Percentiles rank a stretch among this genome's conserved stretches.
Evolutionary conservation across 495 filamentous ascomycete genomes (phyloP).

Genomic region (Penicillium subrubescens): DNA sequence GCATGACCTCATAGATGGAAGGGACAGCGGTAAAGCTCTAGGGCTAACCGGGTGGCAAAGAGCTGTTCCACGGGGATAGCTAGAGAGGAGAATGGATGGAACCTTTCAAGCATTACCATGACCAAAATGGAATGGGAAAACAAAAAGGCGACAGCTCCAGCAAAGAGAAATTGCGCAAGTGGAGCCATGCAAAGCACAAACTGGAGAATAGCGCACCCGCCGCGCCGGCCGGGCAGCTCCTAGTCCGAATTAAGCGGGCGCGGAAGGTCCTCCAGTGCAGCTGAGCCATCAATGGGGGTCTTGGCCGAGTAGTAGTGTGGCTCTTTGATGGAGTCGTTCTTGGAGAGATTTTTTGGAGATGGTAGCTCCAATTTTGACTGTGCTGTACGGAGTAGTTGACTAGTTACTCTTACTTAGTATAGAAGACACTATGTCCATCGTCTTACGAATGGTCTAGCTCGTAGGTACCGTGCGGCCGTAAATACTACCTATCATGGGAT

Average conservation of each 20-base stretch:
- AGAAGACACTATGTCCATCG: background rate
- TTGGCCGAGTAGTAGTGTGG: background rate
- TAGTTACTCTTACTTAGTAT: background rate
- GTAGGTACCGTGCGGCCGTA: background rate
- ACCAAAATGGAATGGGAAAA: background rate
- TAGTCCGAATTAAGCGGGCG: constrained; percentile 20
- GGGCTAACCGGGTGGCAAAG: background rate
- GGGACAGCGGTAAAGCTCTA: background rate
- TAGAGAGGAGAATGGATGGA: background rate
- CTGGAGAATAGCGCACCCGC: constrained; percentile 29
- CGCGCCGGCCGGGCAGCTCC: constrained; percentile 27
- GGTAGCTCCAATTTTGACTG: background rate
- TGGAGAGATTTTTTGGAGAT: background rate
- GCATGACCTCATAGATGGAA: background rate
- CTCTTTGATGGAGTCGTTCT: background rate
- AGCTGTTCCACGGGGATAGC: background rate
- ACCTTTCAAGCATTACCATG: background rate
- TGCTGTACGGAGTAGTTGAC: too few relatives aligned
- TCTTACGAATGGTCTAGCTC: background rate
- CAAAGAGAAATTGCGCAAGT: constrained; percentile 2
- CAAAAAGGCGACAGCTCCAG: constrained; percentile 5
- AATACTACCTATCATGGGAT: background rate
- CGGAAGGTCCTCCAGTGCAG: constrained; percentile 24
- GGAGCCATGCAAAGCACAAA: constrained; percentile 10
- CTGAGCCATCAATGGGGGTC: background rate